These are phyloP conservation scores for Pichia sp. DNA, from an alignment of 1,139 yeast species.

Conservation along the genomic window DNA sequence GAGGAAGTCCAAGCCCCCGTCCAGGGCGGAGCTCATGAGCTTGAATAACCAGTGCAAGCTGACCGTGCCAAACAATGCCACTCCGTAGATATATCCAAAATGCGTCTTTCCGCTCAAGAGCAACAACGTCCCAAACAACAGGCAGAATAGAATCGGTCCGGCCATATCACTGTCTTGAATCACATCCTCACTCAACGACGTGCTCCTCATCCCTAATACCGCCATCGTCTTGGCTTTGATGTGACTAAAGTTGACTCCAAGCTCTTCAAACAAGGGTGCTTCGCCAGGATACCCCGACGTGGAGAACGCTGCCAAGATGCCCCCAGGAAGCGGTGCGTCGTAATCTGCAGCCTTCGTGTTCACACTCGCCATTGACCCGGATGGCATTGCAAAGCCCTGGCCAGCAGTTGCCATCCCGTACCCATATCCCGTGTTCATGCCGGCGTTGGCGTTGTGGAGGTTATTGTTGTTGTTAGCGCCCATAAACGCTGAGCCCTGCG, in stretches of 20 bases:
- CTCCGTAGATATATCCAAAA: constrained; percentile 95
- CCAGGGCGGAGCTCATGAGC: constrained; percentile 59
- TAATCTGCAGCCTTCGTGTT: constrained; percentile 34
- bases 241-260: constrained; percentile 89
- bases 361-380: constrained; percentile 31
- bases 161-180: constrained; percentile 92
- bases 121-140: constrained; percentile 78
- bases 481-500: constrained; percentile 8
- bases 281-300: constrained; percentile 93
- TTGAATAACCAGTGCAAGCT: constrained; percentile 81
- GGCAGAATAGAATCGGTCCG: constrained; percentile 88
- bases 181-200: constrained; percentile 46
- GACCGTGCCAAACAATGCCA: constrained; percentile 85
- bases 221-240: constrained; percentile 81
- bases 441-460: constrained; percentile 4
- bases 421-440: constrained; percentile 2
- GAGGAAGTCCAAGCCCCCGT: constrained; percentile 50
- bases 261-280: constrained; percentile 85
- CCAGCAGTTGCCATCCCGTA: neutral
- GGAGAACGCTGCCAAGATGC: constrained; percentile 87
- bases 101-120: constrained; percentile 88
- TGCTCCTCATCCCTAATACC: constrained; percentile 50
- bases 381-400: constrained; percentile 21
- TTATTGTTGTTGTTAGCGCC: neutral
- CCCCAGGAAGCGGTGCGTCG: constrained; percentile 51